A percentile compares a stretch with the other conserved stretches of the same genome.
Conservation (phyloP, 1,284 basidiomycete species). For the Sparassis latifolia region DNA sequence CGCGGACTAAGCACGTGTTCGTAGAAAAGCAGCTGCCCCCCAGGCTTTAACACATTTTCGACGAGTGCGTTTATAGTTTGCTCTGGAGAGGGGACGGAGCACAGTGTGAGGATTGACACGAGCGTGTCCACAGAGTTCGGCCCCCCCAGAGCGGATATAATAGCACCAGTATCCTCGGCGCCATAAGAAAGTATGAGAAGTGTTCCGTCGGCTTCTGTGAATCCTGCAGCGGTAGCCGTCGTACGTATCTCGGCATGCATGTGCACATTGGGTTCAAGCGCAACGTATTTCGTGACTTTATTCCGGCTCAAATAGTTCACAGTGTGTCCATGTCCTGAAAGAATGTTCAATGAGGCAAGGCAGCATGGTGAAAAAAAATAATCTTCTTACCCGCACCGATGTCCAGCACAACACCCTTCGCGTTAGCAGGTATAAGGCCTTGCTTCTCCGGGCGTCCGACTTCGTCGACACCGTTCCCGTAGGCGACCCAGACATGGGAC, state of each 20-base stretch:
- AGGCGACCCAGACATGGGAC: conserved; percentile 48
- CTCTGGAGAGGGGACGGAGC: conserved; percentile 49
- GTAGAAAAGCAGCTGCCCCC: conserved; percentile 53
- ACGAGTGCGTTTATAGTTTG: conserved; percentile 37
- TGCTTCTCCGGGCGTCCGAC: conserved; percentile 36
- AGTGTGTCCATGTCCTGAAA: conserved; percentile 54
- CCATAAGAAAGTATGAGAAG: conserved; percentile 44
- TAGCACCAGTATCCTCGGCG: conserved; percentile 45
- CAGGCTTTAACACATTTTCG: conserved; percentile 43
- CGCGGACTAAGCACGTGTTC: conserved; percentile 55
- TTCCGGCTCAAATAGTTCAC: conserved; percentile 49
- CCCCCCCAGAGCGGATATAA: conserved; percentile 36
- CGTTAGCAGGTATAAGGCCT: conserved; percentile 44
- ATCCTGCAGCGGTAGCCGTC: conserved; percentile 44
- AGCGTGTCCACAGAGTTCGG: conserved; percentile 44
- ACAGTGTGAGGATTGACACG: conserved; percentile 53
- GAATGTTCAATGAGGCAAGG: background rate
- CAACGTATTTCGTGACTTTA: conserved; percentile 56
- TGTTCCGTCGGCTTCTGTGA: conserved; percentile 39
- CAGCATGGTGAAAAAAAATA: background rate
- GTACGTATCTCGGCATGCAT: conserved; percentile 55
- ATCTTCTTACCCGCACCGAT: conserved; percentile 54
- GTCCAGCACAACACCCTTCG: conserved; percentile 59
- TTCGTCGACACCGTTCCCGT: conserved; percentile 45
- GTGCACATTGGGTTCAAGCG: conserved; percentile 56